These are phyloP conservation scores for Kwoniella heveanensis DNA, from an alignment of 768 basidiomycete genomes.

Conservation along the genomic window DNA sequence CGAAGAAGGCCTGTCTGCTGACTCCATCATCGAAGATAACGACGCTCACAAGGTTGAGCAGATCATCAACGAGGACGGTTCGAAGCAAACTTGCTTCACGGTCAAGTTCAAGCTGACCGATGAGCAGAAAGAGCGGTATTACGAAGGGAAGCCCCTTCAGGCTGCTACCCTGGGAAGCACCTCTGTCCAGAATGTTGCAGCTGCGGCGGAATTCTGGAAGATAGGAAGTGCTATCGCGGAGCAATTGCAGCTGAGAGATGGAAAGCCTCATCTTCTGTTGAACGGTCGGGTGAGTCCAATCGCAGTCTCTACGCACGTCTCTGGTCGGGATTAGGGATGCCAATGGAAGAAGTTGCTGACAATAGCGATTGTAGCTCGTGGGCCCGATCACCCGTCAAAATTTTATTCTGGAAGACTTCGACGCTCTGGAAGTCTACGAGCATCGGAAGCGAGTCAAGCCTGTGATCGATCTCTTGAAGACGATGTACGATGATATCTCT, in stretches of 20 bases:
- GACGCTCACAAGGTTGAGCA: not conserved
- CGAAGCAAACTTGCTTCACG: not conserved
- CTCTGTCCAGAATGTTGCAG: constrained; percentile 30
- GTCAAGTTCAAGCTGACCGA: not conserved
- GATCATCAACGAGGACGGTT: not conserved
- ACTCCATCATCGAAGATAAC: not conserved
- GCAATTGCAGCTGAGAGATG: constrained; percentile 65
- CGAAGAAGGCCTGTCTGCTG: not conserved
- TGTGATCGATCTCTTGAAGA: constrained; percentile 67
- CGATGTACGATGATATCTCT: constrained; percentile 59
- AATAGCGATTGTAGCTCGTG: constrained; percentile 63
- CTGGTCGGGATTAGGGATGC: no score
- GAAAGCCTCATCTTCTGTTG: constrained; percentile 67
- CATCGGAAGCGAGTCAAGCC: constrained; percentile 69
- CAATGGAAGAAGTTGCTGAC: constrained; percentile 9
- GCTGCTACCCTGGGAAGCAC: constrained; percentile 30
- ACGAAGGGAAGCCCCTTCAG: constrained; percentile 26
- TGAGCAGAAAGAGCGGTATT: constrained; percentile 5
- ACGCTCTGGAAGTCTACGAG: constrained; percentile 73
- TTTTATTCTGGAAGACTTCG: constrained; percentile 73
- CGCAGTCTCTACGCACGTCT: not conserved
- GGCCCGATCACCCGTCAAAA: constrained; percentile 68
- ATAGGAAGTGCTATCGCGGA: constrained; percentile 57
- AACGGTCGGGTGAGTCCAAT: constrained; percentile 74
- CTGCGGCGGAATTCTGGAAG: constrained; percentile 49